A percentile compares a stretch with the other conserved stretches of the same genome.
These are phyloP conservation scores for Ganoderma lingzhi DNA, from an alignment of 1,284 basidiomycete species.

Conservation along the genomic window DNA sequence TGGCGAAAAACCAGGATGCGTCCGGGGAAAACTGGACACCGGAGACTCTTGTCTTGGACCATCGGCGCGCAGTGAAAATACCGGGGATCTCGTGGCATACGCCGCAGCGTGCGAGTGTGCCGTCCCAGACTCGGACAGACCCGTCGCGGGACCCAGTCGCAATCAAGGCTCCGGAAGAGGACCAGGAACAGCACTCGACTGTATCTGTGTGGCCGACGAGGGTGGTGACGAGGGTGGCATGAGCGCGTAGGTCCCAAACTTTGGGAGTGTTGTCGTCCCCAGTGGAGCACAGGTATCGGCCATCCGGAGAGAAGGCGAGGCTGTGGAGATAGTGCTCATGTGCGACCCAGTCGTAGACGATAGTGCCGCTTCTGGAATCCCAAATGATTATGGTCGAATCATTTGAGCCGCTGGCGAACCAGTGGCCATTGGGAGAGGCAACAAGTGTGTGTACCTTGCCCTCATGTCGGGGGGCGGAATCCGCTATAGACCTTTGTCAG, in stretches of 20 bases:
- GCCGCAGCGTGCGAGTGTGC: not conserved
- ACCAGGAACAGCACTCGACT: not conserved
- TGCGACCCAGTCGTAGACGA: not conserved
- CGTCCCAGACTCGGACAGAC: not conserved
- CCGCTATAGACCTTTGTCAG: not conserved
- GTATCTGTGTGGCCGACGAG: not conserved
- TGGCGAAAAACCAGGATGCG: not conserved
- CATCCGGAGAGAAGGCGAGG: not conserved
- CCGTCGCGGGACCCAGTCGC: not conserved
- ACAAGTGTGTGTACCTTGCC: not conserved
- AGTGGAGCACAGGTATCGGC: not conserved
- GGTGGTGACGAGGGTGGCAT: not conserved
- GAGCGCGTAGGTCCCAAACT: not conserved
- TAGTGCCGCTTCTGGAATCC: not conserved
- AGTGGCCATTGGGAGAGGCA: not conserved
- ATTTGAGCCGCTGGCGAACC: not conserved
- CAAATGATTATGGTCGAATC: not conserved
- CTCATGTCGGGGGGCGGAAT: not conserved
- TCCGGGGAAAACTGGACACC: not conserved
- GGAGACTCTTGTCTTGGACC: not conserved
- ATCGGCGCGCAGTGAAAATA: not conserved
- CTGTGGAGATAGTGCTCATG: not conserved
- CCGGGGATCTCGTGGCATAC: too few species aligned
- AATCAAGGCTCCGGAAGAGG: not conserved
- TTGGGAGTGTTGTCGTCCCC: slow-evolving; percentile 10